Conservation (phyloP, 148 eudicot genomes). For the Pouteria glomerata region DNA sequence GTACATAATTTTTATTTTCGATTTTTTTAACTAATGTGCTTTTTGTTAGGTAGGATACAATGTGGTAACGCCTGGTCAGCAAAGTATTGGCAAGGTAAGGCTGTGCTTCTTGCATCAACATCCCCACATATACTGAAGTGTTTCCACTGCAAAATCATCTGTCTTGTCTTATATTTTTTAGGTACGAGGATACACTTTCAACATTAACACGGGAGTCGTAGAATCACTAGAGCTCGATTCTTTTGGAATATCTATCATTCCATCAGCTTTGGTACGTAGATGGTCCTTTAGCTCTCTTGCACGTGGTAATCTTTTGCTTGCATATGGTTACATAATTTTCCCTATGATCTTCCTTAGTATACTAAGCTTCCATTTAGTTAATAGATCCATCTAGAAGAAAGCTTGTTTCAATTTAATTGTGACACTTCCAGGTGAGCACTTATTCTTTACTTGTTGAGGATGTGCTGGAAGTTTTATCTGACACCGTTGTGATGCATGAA, state of each 20-base stretch:
- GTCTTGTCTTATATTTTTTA: constrained; percentile 13
- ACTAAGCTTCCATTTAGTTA: constrained; percentile 5
- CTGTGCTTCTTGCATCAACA: neutral
- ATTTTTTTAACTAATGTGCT: constrained; percentile 11
- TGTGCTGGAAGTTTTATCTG: constrained; percentile 54
- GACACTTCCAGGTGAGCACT: constrained; percentile 59
- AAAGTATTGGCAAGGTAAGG: constrained; percentile 58
- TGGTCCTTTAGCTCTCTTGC: constrained; percentile 4
- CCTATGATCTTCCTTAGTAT: neutral
- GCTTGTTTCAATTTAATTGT: neutral
- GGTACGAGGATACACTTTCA: constrained; percentile 72
- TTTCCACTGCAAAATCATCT: neutral
- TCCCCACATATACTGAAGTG: neutral
- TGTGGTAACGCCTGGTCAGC: constrained; percentile 46
- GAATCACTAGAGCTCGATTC: constrained; percentile 73
- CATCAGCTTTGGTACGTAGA: constrained; percentile 63
- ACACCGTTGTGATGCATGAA: constrained; percentile 59
- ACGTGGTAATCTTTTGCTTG: neutral
- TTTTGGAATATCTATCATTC: constrained; percentile 64
- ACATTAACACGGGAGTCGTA: constrained; percentile 59
- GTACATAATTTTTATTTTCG: neutral
- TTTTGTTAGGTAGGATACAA: constrained; percentile 58
- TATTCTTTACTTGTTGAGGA: constrained; percentile 58
- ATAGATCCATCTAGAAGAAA: neutral
- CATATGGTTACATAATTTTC: neutral